A percentile compares a stretch with the other conserved stretches of the same genome.
Evolutionary conservation across 1,139 yeast genomes (phyloP).

Genomic region (Sugiyamaella sp.): DNA sequence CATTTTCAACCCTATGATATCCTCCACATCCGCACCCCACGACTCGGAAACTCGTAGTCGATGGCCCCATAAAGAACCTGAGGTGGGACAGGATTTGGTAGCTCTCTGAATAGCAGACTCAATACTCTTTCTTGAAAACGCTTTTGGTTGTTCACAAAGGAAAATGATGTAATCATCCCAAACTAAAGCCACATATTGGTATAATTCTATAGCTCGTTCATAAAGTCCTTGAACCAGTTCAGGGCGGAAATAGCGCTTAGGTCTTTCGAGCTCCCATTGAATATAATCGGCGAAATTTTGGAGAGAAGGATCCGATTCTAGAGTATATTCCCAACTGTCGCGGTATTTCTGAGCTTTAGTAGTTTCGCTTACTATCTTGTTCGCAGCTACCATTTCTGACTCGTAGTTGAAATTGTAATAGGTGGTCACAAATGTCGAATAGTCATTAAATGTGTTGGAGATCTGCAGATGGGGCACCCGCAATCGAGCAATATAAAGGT

Average conservation of each 20-base stretch:
- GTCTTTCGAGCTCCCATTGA: constrained; percentile 33
- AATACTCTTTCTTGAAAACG: constrained; percentile 11
- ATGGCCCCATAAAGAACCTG: constrained; percentile 38
- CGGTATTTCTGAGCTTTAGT: constrained; percentile 33
- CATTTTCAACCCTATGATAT: constrained; percentile 22
- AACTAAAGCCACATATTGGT: constrained; percentile 31
- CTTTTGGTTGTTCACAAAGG: constrained; percentile 24
- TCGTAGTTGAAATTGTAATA: constrained; percentile 45
- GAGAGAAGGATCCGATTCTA: constrained; percentile 26
- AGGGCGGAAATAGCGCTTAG: constrained; percentile 19
- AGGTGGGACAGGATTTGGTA: constrained; percentile 33
- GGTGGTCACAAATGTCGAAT: constrained; percentile 50
- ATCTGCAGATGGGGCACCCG: constrained; percentile 49
- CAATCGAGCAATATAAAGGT: constrained; percentile 46
- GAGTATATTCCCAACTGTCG: constrained; percentile 31
- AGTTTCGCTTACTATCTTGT: constrained; percentile 44
- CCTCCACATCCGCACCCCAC: constrained; percentile 22
- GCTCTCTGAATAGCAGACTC: constrained; percentile 32
- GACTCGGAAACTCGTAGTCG: constrained; percentile 29
- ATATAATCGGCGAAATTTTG: constrained; percentile 41
- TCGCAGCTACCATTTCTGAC: constrained; percentile 47
- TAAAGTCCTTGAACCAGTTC: constrained; percentile 30
- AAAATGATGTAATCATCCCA: constrained; percentile 41
- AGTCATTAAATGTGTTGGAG: constrained; percentile 49
- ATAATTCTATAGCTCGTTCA: constrained; percentile 33